phyloP scores from a whole-genome alignment of 306 rosid genomes.

The Cicer judaicum region DNA sequence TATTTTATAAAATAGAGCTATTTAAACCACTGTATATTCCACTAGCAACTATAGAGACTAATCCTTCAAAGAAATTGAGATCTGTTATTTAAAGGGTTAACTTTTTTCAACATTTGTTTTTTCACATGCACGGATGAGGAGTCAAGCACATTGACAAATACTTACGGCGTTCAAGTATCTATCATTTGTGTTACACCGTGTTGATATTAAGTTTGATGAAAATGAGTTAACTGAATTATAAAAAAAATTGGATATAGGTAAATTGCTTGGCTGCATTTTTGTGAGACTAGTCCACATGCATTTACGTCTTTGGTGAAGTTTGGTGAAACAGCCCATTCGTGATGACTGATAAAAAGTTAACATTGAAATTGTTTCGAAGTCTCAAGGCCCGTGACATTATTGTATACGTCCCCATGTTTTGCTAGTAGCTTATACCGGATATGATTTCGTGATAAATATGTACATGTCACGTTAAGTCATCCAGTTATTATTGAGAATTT shows the following conservation, averaged over 20 bases:
- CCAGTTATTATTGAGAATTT: background rate
- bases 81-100: no score
- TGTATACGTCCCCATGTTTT: background rate
- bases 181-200: no score
- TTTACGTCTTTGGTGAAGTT: background rate
- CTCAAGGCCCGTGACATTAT: slow-evolving; percentile 22
- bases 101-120: no score
- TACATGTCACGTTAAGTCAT: background rate
- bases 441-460: background rate
- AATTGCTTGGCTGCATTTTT: slow-evolving; percentile 10
- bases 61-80: no score
- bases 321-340: slow-evolving; percentile 21
- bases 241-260: background rate
- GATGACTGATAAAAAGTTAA: background rate
- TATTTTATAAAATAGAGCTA: background rate
- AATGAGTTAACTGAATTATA: background rate
- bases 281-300: background rate
- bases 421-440: background rate
- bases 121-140: no score
- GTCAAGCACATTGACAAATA: no score
- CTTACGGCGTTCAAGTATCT: no score
- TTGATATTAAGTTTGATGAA: background rate
- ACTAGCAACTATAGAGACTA: no score
- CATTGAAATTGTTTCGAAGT: background rate
- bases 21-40: background rate